Evolutionary conservation across 2,329 filamentous ascomycete species (phyloP), one percentile per base, ranked within the genome.

Genomic region (Simplicillium sp.): DNA sequence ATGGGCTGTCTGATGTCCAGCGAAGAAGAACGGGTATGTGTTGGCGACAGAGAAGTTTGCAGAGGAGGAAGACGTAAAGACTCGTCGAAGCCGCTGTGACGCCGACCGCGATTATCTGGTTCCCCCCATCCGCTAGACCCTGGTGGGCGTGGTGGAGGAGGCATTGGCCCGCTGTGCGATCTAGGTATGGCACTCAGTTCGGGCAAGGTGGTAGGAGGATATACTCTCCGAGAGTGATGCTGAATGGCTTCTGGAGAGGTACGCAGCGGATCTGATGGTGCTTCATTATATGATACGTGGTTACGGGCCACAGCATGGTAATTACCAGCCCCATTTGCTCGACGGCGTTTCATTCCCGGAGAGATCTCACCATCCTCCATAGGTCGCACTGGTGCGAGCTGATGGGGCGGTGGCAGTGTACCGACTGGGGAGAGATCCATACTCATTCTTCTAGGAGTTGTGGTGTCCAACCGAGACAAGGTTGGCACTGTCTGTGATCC

Each of bases 281-380:
- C 20, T 14, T 45, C 39, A 13, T 38, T 29, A 34, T 51, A 52
- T 14, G 20, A 36, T 17, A 39, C 43, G 36, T 25, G 41, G 29
- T 35, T 43, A 43, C 36, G 43, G 29, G 38, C 48, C 20, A 55
- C 47, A 2, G 52, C 40, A 34, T 59, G 60, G 29, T 63, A 65
- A 11, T 54, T 50, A 2, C 54, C 59, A 40, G 48, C 48, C 34
- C 64, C 66, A 46, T 74, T 75, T 51, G 74, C 74, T 31, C 81
- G 74, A 16, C 82, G 75, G 42, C 80, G 73, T 54, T 85, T 84
- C 20, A 63, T 58, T 40, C 83, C 80, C 39, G 68, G 64, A 38
- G 66, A 67, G 14, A 58, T 49, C 12, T 67, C 59, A 39, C 66
- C 59, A 15, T 66, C 62, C 15, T 67, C 59, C 20, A 48, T 40